Evolutionary conservation across 148 eudicot genomes (phyloP), one percentile per base, ranked within the genome.

Genomic region (Salicornia ramosissima): DNA sequence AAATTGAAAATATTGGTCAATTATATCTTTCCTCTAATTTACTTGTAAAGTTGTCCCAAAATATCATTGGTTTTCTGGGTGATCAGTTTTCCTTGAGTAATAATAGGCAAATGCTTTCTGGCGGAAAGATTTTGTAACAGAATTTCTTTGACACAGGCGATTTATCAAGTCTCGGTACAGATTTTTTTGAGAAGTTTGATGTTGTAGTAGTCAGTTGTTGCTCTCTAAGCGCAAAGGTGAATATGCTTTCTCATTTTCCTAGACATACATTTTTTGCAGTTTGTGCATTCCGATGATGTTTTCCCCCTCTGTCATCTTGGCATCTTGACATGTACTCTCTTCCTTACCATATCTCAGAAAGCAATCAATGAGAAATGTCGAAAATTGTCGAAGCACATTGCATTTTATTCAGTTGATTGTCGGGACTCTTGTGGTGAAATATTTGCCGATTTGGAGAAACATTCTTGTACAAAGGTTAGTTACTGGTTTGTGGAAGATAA

Each of bases 371-470:
- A 87, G 75, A 89, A 81, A 76, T 94, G 99, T 59, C 93, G 88
- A 71, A 94, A 85, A 78, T 62, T 71, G 73, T 82, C 86, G 49
- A 94, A 89, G 86, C 97, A 81, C 43, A 72, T 91, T 67, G 88
- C 97, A 60, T 94, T 91, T 77, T 94, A 88, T 69, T 68, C 91
- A 10, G 96, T 91, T 59, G 97, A 94, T 54, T 94, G 97, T 71
- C 81, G 96, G 57, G 99, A 80, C 65, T 86, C 93, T 51, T 91
- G 99, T 75, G 99, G 99, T 70, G 99, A 94, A 72, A 86, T 94
- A 73, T 94, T 94, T 83, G 91, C 81, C 74, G 97, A 94, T 83
- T 74, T 94, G 83, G 90, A 91, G 80, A 79, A 78, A 56, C 86
- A 87, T 80, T 66, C 81, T 49, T 91, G 82, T 67, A 75, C 91